A percentile compares a stretch with the other conserved stretches of the same genome.
phyloP scores from a whole-genome alignment of 2,329 filamentous ascomycete genomes.

The Botryosphaeria dothidea region DNA sequence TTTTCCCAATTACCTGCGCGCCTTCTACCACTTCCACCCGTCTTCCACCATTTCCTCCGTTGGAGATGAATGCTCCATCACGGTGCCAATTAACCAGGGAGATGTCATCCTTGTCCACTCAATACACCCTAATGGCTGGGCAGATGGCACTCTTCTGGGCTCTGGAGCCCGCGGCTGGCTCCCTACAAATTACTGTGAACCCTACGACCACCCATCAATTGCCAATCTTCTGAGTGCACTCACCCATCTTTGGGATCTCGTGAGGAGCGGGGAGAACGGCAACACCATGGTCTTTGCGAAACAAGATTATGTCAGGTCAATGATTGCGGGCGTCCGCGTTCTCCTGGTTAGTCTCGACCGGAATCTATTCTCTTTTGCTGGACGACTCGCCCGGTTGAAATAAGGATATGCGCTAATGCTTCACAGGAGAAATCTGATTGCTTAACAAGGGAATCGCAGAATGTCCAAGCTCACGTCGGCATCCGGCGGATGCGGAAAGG shows the following conservation, averaged over 20 bases:
- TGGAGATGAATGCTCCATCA: constrained; percentile 66
- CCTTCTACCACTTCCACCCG: constrained; percentile 90
- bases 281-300: constrained; percentile 80
- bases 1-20: constrained; percentile 93
- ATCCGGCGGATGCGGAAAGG: constrained; percentile 83
- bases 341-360: constrained; percentile 70
- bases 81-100: constrained; percentile 82
- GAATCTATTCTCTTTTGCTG: neutral
- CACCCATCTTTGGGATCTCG: constrained; percentile 88
- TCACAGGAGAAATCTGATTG: constrained; percentile 82
- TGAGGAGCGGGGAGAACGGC: constrained; percentile 74
- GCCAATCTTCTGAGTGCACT: constrained; percentile 80
- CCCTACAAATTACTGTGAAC: constrained; percentile 96
- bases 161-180: constrained; percentile 91
- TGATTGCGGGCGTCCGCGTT: constrained; percentile 90
- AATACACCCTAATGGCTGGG: constrained; percentile 97
- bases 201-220: constrained; percentile 88
- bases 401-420: neutral
- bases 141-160: constrained; percentile 85
- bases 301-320: constrained; percentile 90
- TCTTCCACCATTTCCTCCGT: constrained; percentile 74
- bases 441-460: constrained; percentile 74
- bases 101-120: constrained; percentile 94
- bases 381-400: neutral
- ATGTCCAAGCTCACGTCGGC: constrained; percentile 73